A percentile compares a stretch with the other conserved stretches of the same genome.
phyloP scores from a whole-genome alignment of 495 filamentous ascomycete genomes.

The Penicillium flavigenum region DNA sequence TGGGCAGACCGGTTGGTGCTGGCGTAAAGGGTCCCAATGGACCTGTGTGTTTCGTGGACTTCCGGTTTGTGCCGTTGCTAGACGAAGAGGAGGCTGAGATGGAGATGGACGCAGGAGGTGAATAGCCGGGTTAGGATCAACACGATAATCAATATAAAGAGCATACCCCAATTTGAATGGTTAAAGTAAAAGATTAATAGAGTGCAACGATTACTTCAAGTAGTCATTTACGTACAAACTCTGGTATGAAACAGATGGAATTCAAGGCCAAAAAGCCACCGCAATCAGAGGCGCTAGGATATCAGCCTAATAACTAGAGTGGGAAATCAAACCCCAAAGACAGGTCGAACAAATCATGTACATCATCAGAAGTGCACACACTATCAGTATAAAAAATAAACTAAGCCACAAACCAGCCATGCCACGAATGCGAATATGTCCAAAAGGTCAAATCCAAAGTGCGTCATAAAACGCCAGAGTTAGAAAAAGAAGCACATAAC shows the following conservation, averaged over 20 bases:
- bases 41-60: conserved; percentile 71
- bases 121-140: conserved; percentile 9
- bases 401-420: conserved; percentile 1
- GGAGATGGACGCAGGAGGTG: conserved; percentile 19
- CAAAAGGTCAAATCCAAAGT: conserved; percentile 11
- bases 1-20: conserved; percentile 26
- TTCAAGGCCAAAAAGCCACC: conserved; percentile 8
- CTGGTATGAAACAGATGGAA: neutral
- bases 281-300: neutral
- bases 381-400: neutral
- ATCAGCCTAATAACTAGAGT: neutral
- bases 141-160: neutral
- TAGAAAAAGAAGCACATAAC: neutral
- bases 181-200: neutral
- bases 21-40: conserved; percentile 21
- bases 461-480: conserved; percentile 8
- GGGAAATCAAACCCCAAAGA: neutral
- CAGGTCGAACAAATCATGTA: conserved; percentile 8
- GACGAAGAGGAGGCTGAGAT: conserved; percentile 59
- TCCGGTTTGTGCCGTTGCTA: conserved; percentile 70
- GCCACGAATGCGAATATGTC: conserved; percentile 20
- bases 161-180: neutral
- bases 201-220: neutral
- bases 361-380: conserved; percentile 12
- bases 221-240: neutral